Evolutionary conservation across 805 yeast genomes (phyloP).

Genomic region (Lipomyces chichibuensis): DNA sequence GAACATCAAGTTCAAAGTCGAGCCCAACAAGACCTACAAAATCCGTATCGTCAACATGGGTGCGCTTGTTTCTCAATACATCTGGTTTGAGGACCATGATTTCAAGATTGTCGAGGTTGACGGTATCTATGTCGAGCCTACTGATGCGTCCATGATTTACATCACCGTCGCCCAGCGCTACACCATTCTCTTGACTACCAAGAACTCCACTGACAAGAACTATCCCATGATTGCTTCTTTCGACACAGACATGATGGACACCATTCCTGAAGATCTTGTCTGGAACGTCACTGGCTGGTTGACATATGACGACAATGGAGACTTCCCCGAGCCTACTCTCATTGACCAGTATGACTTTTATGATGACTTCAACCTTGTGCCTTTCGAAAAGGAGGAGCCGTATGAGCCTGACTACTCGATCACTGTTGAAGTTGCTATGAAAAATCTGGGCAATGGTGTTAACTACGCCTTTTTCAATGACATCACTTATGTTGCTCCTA

Average conservation of each 20-base stretch:
- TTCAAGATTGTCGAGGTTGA: conserved; percentile 89
- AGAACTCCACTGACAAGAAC: conserved; percentile 61
- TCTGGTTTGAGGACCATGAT: conserved; percentile 85
- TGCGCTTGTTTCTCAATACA: conserved; percentile 87
- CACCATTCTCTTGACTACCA: conserved; percentile 75
- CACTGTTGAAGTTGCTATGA: conserved; percentile 78
- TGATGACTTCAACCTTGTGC: conserved; percentile 80
- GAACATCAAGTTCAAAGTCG: conserved; percentile 73
- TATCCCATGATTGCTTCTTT: conserved; percentile 81
- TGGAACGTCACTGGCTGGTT: conserved; percentile 78
- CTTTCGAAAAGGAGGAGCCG: conserved; percentile 58
- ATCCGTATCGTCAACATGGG: conserved; percentile 83
- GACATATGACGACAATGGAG: conserved; percentile 56
- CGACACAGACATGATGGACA: conserved; percentile 84
- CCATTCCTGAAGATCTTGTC: conserved; percentile 62
- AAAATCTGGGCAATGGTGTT: conserved; percentile 80
- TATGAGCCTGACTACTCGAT: conserved; percentile 71
- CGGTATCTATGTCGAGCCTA: conserved; percentile 81
- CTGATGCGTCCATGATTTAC: conserved; percentile 69
- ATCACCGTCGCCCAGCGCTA: conserved; percentile 93
- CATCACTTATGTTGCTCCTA: conserved; percentile 74
- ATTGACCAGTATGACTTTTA: conserved; percentile 52
- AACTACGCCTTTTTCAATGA: conserved; percentile 97
- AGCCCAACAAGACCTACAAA: conserved; percentile 84
- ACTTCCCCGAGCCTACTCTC: conserved; percentile 49